Percentiles rank a stretch among this genome's conserved stretches.
Evolutionary conservation across 371 early-diverging fungal species (phyloP).

Genomic region (Zopfochytrium polystomum): DNA sequence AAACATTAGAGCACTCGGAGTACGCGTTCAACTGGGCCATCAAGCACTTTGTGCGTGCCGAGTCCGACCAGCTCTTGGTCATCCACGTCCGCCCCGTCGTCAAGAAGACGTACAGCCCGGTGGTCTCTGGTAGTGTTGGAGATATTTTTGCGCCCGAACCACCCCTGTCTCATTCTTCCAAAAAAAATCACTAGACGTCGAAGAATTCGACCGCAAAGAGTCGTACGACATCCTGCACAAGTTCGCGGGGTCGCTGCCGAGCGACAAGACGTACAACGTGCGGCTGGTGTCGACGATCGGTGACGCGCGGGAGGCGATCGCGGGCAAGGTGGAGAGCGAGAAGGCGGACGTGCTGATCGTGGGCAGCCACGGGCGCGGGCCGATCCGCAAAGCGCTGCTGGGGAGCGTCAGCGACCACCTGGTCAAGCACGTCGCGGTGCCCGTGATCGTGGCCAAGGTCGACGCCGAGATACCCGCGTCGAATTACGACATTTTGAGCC

Average conservation of each 20-base stretch:
- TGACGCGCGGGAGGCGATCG: slow-evolving; percentile 15
- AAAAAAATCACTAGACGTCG: no score
- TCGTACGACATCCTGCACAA: background rate
- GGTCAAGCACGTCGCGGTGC: slow-evolving; percentile 36
- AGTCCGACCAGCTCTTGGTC: background rate
- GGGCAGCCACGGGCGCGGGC: background rate
- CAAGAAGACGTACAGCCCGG: background rate
- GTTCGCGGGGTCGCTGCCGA: slow-evolving; percentile 17
- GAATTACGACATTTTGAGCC: no score
- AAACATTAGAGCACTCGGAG: background rate
- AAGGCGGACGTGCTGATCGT: slow-evolving; percentile 1
- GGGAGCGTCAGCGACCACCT: slow-evolving; percentile 46
- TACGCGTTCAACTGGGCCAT: background rate
- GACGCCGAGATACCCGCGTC: no score
- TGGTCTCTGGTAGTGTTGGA: background rate
- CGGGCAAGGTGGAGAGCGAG: background rate
- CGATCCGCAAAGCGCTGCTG: slow-evolving; percentile 24
- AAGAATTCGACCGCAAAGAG: background rate
- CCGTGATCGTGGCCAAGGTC: slow-evolving; percentile 34
- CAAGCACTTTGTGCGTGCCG: background rate
- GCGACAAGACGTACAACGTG: slow-evolving; percentile 22
- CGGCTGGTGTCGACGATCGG: slow-evolving; percentile 24
- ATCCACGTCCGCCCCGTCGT: background rate
- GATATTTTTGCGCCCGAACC: no score
- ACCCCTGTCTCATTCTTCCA: no score